Percentiles rank a stretch among this genome's conserved stretches.
Evolutionary conservation across 805 yeast species (phyloP).

Genomic region (Pichia manshurica): DNA sequence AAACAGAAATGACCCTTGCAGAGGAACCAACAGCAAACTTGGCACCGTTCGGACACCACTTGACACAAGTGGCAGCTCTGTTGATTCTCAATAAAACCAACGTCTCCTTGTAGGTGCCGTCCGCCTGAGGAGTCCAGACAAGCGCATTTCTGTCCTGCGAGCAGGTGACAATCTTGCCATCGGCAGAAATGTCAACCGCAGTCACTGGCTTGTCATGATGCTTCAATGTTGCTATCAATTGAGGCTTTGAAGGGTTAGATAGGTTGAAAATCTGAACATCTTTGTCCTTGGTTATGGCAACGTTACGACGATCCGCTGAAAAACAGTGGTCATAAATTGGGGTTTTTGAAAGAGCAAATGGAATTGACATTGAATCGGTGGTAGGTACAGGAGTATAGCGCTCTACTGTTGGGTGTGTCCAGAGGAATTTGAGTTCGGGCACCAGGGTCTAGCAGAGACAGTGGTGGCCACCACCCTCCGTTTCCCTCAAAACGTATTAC

Average conservation of each 20-base stretch:
- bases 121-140: constrained; percentile 80
- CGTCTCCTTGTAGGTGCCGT: constrained; percentile 70
- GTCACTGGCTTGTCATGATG: constrained; percentile 95
- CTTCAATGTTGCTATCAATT: constrained; percentile 55
- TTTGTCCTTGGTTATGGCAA: constrained; percentile 80
- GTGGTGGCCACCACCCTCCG: neutral
- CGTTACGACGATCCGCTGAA: constrained; percentile 52
- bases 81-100: constrained; percentile 87
- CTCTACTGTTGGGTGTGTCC: constrained; percentile 26
- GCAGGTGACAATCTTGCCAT: constrained; percentile 90
- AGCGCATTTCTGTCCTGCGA: constrained; percentile 97
- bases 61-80: constrained; percentile 90
- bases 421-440: too few species aligned
- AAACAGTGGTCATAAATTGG: constrained; percentile 92
- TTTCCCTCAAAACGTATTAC: too few species aligned
- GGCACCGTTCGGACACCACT: constrained; percentile 92
- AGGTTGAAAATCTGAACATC: constrained; percentile 69
- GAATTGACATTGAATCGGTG: constrained; percentile 25
- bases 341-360: constrained; percentile 68
- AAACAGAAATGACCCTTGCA: constrained; percentile 88
- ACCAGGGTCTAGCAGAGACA: too few species aligned
- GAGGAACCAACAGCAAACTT: constrained; percentile 98
- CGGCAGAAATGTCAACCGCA: constrained; percentile 83
- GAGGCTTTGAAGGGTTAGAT: constrained; percentile 46
- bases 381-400: constrained; percentile 30